These are phyloP conservation scores for Penicillium hordei DNA, from an alignment of 2,329 filamentous ascomycete genomes.

Conservation along the genomic window DNA sequence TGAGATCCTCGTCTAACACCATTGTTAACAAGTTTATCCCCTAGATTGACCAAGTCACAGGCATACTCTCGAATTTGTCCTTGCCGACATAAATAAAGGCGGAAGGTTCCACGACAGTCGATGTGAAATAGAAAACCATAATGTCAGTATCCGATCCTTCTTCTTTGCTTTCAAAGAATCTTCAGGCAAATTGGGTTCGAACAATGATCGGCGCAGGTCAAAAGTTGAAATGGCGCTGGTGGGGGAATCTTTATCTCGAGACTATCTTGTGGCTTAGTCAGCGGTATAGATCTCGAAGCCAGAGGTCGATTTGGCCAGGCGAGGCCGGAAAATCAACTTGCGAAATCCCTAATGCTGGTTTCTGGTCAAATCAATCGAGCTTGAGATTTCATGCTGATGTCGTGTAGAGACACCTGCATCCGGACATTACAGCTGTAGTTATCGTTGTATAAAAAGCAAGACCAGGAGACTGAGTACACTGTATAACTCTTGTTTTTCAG, in stretches of 20 bases:
- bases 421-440: not conserved
- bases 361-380: not conserved
- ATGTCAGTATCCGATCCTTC: not conserved
- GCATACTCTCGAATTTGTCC: constrained; percentile 96
- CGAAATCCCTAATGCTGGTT: not conserved
- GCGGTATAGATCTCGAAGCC: not conserved
- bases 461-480: not conserved
- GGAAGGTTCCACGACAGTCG: constrained; percentile 74
- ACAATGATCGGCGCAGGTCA: constrained; percentile 1
- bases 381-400: not conserved
- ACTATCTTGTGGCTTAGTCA: constrained; percentile 2
- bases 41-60: constrained; percentile 4
- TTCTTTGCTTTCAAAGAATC: not conserved
- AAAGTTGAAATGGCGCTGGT: constrained; percentile 1
- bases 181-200: not conserved
- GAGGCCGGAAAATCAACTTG: not conserved
- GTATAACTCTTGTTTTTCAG: not conserved
- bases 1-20: constrained; percentile 82
- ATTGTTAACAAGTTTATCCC: constrained; percentile 1
- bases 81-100: constrained; percentile 96
- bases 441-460: not conserved
- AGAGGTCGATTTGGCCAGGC: not conserved
- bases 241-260: constrained; percentile 1
- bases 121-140: constrained; percentile 98
- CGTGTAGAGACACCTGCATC: not conserved